Evolutionary conservation across 2,329 filamentous ascomycete species (phyloP).

Genomic region (Verticillium nubilum): DNA sequence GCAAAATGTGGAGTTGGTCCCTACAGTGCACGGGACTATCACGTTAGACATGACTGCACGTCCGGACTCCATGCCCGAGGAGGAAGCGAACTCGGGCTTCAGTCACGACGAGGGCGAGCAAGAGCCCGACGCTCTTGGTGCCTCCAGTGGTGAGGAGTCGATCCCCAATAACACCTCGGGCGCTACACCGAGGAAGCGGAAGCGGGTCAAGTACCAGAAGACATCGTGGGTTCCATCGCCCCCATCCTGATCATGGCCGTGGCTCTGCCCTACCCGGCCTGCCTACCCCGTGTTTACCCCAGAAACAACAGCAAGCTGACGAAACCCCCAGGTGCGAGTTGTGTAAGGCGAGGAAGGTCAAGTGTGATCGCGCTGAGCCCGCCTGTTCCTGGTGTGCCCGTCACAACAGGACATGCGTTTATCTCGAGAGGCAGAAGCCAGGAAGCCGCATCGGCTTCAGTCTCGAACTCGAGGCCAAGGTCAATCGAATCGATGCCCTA

Average conservation of each 20-base stretch:
- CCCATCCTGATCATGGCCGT: background rate
- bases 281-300: background rate
- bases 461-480: slow-evolving; percentile 52
- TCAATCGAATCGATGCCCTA: slow-evolving; percentile 44
- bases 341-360: slow-evolving; percentile 39
- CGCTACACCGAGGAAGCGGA: slow-evolving; percentile 27
- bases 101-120: slow-evolving; percentile 21
- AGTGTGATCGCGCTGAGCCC: slow-evolving; percentile 48
- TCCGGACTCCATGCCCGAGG: slow-evolving; percentile 25
- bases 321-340: slow-evolving; percentile 30
- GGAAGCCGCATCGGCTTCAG: slow-evolving; percentile 58
- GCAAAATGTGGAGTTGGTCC: slow-evolving; percentile 20
- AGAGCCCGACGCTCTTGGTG: slow-evolving; percentile 13
- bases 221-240: slow-evolving; percentile 28
- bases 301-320: background rate
- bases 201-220: slow-evolving; percentile 34
- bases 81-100: slow-evolving; percentile 27
- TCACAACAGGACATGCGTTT: slow-evolving; percentile 62
- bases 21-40: slow-evolving; percentile 17
- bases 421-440: slow-evolving; percentile 66
- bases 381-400: slow-evolving; percentile 68
- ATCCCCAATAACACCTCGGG: slow-evolving; percentile 17
- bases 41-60: slow-evolving; percentile 18
- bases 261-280: background rate
- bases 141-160: slow-evolving; percentile 28